Evolutionary conservation across 805 yeast species (phyloP).

Genomic region (Yamadazyma sp.): DNA sequence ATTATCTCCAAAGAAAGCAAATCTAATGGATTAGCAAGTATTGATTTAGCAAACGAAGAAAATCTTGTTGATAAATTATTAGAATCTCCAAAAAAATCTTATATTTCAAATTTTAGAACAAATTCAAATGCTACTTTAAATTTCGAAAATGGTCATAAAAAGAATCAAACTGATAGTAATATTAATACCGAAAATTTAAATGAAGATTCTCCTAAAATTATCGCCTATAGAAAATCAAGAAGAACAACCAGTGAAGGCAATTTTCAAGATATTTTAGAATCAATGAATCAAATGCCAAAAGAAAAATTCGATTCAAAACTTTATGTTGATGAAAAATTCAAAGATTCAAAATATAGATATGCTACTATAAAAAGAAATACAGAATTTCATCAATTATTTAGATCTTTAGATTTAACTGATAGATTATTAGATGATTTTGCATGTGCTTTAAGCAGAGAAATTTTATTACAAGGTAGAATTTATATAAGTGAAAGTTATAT

Average conservation of each 20-base stretch:
- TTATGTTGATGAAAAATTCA: constrained; percentile 57
- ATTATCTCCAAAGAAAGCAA: constrained; percentile 22
- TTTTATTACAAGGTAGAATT: constrained; percentile 80
- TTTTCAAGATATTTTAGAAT: constrained; percentile 13
- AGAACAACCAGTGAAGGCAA: constrained; percentile 31
- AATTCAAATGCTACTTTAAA: constrained; percentile 6
- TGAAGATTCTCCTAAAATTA: constrained; percentile 33
- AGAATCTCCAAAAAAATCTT: constrained; percentile 9
- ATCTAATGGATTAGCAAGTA: constrained; percentile 8
- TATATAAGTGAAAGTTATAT: constrained; percentile 75
- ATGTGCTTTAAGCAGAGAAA: constrained; percentile 87
- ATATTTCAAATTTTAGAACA: constrained; percentile 1
- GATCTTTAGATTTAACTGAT: constrained; percentile 65
- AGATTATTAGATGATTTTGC: constrained; percentile 79
- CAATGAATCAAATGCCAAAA: constrained; percentile 9
- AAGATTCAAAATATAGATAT: constrained; percentile 57
- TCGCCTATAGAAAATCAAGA: constrained; percentile 35
- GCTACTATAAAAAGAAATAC: constrained; percentile 62
- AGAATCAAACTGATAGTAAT: constrained; percentile 5
- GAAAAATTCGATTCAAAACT: constrained; percentile 37
- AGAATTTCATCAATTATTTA: constrained; percentile 77
- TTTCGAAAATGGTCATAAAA: constrained; percentile 5
- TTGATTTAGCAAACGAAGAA: constrained; percentile 8
- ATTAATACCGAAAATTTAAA: constrained; percentile 1
- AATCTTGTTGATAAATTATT: constrained; percentile 3